These are phyloP conservation scores for Rasamsonia emersonii DNA, from an alignment of 2,329 filamentous ascomycete genomes.

Conservation along the genomic window DNA sequence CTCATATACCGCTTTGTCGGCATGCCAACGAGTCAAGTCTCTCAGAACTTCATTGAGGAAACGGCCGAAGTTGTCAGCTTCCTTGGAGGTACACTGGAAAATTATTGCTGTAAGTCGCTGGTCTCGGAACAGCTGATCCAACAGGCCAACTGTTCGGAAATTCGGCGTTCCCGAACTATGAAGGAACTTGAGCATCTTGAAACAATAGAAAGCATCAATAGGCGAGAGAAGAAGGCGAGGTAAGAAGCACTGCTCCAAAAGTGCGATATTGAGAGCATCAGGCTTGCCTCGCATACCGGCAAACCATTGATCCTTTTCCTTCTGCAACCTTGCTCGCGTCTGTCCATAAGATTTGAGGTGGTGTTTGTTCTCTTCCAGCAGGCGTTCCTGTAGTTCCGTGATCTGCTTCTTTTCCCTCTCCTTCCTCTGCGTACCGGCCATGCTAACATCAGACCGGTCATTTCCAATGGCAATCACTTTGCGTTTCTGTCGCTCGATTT, in stretches of 20 bases:
- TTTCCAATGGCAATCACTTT: slow-evolving; percentile 59
- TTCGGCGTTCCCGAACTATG: slow-evolving; percentile 76
- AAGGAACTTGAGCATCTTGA: slow-evolving; percentile 76
- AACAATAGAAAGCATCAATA: slow-evolving; percentile 80
- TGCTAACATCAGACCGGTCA: slow-evolving; percentile 64
- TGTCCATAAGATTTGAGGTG: slow-evolving; percentile 60
- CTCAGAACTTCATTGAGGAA: slow-evolving; percentile 77
- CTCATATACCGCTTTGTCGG: slow-evolving; percentile 65
- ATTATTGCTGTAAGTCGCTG: slow-evolving; percentile 75
- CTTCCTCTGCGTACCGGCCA: slow-evolving; percentile 56
- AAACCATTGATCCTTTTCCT: slow-evolving; percentile 76
- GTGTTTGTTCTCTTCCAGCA: slow-evolving; percentile 64
- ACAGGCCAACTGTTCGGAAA: slow-evolving; percentile 76
- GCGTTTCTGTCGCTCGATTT: slow-evolving; percentile 60
- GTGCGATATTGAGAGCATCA: slow-evolving; percentile 60
- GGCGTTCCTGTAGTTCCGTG: slow-evolving; percentile 57
- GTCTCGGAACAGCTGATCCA: slow-evolving; percentile 75
- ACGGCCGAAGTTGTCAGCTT: slow-evolving; percentile 85
- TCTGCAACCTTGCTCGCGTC: slow-evolving; percentile 60
- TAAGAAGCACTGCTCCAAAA: slow-evolving; percentile 88
- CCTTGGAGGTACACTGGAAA: slow-evolving; percentile 80
- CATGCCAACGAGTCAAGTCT: slow-evolving; percentile 78
- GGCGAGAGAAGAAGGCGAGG: slow-evolving; percentile 77
- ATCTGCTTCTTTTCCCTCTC: slow-evolving; percentile 62
- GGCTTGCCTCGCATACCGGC: slow-evolving; percentile 53